Evolutionary conservation across 202 grass and related monocot genomes (phyloP).

Genomic region (Alloteropsis angusta): DNA sequence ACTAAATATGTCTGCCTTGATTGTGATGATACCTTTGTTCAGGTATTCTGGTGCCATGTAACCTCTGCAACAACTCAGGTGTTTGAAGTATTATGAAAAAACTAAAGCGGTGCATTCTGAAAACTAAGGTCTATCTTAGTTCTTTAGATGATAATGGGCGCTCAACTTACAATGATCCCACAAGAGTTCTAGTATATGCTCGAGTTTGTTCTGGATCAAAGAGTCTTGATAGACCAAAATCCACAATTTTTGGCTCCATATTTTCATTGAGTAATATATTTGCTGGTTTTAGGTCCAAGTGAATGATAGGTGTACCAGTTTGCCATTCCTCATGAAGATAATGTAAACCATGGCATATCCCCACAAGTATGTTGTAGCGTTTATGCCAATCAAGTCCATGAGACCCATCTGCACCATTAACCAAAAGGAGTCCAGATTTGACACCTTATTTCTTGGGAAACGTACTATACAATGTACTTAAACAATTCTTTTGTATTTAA

Average conservation of each 20-base stretch:
- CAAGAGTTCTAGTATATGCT: background rate
- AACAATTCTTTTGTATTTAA: too few relatives aligned
- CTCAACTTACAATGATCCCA: background rate
- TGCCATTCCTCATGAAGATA: background rate
- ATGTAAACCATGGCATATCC: slow-evolving; percentile 3
- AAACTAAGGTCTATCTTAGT: background rate
- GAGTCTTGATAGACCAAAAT: too few relatives aligned
- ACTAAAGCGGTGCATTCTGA: background rate
- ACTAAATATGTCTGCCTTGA: background rate
- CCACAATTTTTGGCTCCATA: too few relatives aligned
- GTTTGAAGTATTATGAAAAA: background rate
- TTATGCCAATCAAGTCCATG: slow-evolving; percentile 2
- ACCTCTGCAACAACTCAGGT: background rate
- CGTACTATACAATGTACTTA: too few relatives aligned
- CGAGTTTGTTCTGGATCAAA: background rate
- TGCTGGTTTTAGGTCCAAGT: too few relatives aligned
- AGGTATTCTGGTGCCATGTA: slow-evolving; percentile 6
- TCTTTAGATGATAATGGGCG: background rate
- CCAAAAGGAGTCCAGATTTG: too few relatives aligned
- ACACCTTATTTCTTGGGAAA: too few relatives aligned
- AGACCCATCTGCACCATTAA: background rate
- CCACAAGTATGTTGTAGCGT: slow-evolving; percentile 19
- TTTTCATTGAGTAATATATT: too few relatives aligned
- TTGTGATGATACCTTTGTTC: background rate
- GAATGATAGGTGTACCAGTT: too few relatives aligned